phyloP scores from a whole-genome alignment of 495 filamentous ascomycete species.

The Penicillium ochrochloron region DNA sequence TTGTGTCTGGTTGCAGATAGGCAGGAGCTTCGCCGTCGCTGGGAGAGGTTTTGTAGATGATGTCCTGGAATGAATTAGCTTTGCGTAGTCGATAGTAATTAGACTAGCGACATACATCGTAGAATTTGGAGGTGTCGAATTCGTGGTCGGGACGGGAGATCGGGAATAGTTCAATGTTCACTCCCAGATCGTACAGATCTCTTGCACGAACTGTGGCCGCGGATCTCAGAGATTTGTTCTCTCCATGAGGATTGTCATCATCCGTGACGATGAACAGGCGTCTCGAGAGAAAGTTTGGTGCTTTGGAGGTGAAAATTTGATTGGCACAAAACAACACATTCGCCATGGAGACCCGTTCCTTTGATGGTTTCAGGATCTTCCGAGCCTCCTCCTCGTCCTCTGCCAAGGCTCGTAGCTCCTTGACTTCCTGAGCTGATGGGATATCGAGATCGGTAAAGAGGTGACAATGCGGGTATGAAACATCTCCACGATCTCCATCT shows the following conservation, averaged over 20 bases:
- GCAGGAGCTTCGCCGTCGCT: slow-evolving; percentile 70
- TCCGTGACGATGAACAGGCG: slow-evolving; percentile 95
- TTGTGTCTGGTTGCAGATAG: slow-evolving; percentile 50
- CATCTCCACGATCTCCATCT: slow-evolving; percentile 60
- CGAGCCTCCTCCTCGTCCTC: slow-evolving; percentile 70
- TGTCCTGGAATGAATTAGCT: slow-evolving; percentile 60
- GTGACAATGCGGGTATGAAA: slow-evolving; percentile 89
- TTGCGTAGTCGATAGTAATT: background rate
- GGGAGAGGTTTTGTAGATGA: slow-evolving; percentile 69
- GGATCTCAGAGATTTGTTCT: slow-evolving; percentile 70
- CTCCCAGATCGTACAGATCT: slow-evolving; percentile 93
- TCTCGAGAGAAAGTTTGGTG: slow-evolving; percentile 90
- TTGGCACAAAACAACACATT: slow-evolving; percentile 95
- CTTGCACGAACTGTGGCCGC: slow-evolving; percentile 85
- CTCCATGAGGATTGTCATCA: slow-evolving; percentile 82
- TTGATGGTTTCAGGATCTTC: slow-evolving; percentile 68
- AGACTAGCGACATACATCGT: slow-evolving; percentile 66
- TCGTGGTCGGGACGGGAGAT: slow-evolving; percentile 74
- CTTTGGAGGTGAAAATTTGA: slow-evolving; percentile 93
- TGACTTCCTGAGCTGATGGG: slow-evolving; percentile 85
- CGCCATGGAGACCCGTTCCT: slow-evolving; percentile 77
- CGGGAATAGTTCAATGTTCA: slow-evolving; percentile 92
- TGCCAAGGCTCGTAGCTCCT: slow-evolving; percentile 70
- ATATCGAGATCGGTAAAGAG: slow-evolving; percentile 87
- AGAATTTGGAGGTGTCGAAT: slow-evolving; percentile 88